Base-by-base conservation (phyloP, 2,329 filamentous ascomycete species). In the Exophiala phaeomuriformis region DNA sequence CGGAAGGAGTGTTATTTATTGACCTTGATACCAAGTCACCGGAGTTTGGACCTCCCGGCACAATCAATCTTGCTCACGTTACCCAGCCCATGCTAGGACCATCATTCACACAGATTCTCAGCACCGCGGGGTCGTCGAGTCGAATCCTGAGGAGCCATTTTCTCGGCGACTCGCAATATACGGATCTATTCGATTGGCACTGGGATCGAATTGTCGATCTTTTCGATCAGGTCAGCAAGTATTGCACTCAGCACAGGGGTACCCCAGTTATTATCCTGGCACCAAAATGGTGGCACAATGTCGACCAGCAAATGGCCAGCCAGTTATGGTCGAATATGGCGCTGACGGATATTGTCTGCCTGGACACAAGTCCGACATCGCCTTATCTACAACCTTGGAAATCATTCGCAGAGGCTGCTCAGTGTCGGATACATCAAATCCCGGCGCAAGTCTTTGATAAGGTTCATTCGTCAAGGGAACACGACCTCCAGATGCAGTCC, bases 11-110 rank as follows among this genome's bases (percentile, higher is more conserved):
- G 28, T 75, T 74, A 49, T 78, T 78, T 56, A 68, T 84, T 10
- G 81, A 84, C 58, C 69, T 84, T 2, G 80, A 84, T 58, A 75
- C 78, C 4, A 75, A 74, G 5, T 77, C 80, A 60, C 79, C 80
- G 7, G 80, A 83, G 62, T 82, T 81, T 60, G 74, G 74, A 1
- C 72, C 79, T 4, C 77, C 78, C 55, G 81, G 81, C 2, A 77
- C 80, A 50, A 67, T 84, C 8, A 82, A 80, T 40, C 71, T 84
- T 7, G 69, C 76, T 3, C 72, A 78, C 47, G 65, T 83, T 9
- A 68, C 67, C 27, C 66, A 72, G 9, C 73, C 77, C 3, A 72
- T 78, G 40, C 72, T 83, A 40, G 79, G 80, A 0, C 79, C 80
- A 10, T 70, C 77, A 1, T 83, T 79, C 59, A 75, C 76, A 1